phyloP scores from a whole-genome alignment of 139 green algal genomes.

The Pleodorina starrii region DNA sequence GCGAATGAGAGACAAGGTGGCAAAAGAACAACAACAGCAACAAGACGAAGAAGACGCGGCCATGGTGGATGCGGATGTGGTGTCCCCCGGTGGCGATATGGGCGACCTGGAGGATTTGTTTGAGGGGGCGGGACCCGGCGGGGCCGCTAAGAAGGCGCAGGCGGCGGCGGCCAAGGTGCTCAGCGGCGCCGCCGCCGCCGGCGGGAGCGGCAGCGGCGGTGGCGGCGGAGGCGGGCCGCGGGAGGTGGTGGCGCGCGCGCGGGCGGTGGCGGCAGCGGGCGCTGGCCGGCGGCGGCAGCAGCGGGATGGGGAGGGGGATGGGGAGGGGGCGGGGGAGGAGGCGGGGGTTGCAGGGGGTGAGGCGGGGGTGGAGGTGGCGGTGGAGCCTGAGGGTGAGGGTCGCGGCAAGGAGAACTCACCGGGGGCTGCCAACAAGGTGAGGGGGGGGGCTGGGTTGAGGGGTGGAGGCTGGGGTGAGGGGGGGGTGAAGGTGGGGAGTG shows the following conservation, averaged over 20 bases:
- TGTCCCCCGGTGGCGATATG: slow-evolving; percentile 43
- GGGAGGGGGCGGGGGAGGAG: not conserved
- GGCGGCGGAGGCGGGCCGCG: not conserved
- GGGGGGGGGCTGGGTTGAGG: not conserved
- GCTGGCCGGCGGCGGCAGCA: not conserved
- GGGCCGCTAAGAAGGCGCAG: slow-evolving; percentile 3
- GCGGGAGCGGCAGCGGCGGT: not conserved
- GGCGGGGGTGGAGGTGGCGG: slow-evolving; percentile 7
- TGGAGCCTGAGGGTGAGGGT: not conserved
- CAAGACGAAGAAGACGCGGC: not conserved
- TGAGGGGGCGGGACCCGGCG: not conserved
- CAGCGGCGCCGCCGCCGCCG: not conserved
- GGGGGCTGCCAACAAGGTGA: slow-evolving; percentile 31
- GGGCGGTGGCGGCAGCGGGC: not conserved
- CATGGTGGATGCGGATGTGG: not conserved
- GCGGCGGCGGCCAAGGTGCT: slow-evolving; percentile 28
- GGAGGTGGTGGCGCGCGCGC: slow-evolving; percentile 17
- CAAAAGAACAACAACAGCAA: not conserved
- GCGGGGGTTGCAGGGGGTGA: not conserved
- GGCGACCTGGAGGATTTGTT: slow-evolving; percentile 55
- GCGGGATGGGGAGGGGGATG: not conserved
- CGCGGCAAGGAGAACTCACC: slow-evolving; percentile 53
- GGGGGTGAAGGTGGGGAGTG: not conserved
- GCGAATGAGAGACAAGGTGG: not conserved
- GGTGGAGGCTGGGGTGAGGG: not conserved